Evolutionary conservation across 176 grass and related monocot species (phyloP), one percentile per base, ranked within the genome.

Genomic region (Bromus sterilis): DNA sequence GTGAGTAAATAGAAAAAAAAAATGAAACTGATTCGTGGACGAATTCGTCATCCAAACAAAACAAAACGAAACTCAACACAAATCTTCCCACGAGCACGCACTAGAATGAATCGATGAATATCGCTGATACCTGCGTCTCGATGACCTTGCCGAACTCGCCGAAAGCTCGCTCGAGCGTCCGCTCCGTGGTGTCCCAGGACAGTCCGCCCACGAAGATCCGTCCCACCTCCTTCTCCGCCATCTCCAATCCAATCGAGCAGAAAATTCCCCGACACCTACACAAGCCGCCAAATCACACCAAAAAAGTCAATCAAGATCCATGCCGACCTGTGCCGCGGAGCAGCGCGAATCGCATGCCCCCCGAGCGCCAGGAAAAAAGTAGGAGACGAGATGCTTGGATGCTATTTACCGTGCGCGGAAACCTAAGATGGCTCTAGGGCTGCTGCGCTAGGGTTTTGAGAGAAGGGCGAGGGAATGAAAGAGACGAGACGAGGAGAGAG

Each of bases 141-240:
- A 95, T 62, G 84, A 98, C 90, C 82, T 98, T 93, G 64, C 95
- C 95, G 74, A 93, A 98, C 37, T 89, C 84, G 23, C 34, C 16
- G 67, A 98, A 98, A 44, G 86, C 80, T 49, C 65, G 82, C 89
- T 93, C 79, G 11, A 98, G 88, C 11, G 74, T 83, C 59, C 86
- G 71, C 83, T 98, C 95, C 71, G 90, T 82, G 69, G 95, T 98
- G 82, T 98, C 84, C 88, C 91, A 93, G 37, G 95, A 92, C 72
- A 95, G 84, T 30, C 95, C 95, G 26, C 95, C 95, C 0, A 95
- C 92, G 78, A 98, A 98, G 62, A 98, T 91, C 48, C 92, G 87
- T 18, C 86, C 89, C 23, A 87, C 90, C 74, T 98, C 93, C 79
- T 94, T 92, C 51, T 79, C 75, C 48, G 88, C 75, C 95, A 98